These are phyloP conservation scores for Citrus sinensis DNA, from an alignment of 345 rosid genomes.

Conservation along the genomic window DNA sequence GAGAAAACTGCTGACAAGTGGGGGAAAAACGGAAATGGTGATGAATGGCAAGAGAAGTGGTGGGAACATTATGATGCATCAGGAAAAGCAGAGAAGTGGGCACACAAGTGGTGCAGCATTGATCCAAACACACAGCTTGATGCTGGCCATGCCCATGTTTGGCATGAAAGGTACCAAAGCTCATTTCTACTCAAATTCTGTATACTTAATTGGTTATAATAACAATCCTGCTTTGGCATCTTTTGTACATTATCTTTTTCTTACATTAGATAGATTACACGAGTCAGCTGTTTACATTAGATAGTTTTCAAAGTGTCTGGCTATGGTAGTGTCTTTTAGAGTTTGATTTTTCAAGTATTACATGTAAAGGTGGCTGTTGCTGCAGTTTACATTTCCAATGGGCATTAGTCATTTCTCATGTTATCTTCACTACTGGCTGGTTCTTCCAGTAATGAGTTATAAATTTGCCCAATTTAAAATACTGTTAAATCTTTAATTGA, in stretches of 20 bases:
- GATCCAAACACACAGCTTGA: slow-evolving; percentile 76
- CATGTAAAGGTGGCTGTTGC: background rate
- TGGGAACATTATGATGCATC: slow-evolving; percentile 88
- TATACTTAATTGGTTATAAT: background rate
- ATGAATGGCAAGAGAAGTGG: slow-evolving; percentile 97
- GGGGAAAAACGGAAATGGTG: slow-evolving; percentile 87
- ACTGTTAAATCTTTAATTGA: background rate
- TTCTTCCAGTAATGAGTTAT: background rate
- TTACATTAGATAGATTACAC: background rate
- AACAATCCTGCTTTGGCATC: background rate
- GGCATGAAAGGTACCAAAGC: slow-evolving; percentile 83
- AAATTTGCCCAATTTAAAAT: background rate
- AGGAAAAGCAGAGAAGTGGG: slow-evolving; percentile 89
- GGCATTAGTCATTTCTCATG: background rate
- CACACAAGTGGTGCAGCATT: slow-evolving; percentile 93
- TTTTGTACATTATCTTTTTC: background rate
- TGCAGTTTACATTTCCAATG: background rate
- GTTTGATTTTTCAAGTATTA: background rate
- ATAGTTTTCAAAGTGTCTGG: background rate
- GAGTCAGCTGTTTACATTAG: background rate
- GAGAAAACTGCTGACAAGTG: slow-evolving; percentile 96
- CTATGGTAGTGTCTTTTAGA: background rate
- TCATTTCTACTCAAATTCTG: background rate
- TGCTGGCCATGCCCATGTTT: slow-evolving; percentile 92
- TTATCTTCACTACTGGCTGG: background rate